Base-by-base conservation (phyloP, 768 basidiomycete species). In the Trametes elegans region DNA sequence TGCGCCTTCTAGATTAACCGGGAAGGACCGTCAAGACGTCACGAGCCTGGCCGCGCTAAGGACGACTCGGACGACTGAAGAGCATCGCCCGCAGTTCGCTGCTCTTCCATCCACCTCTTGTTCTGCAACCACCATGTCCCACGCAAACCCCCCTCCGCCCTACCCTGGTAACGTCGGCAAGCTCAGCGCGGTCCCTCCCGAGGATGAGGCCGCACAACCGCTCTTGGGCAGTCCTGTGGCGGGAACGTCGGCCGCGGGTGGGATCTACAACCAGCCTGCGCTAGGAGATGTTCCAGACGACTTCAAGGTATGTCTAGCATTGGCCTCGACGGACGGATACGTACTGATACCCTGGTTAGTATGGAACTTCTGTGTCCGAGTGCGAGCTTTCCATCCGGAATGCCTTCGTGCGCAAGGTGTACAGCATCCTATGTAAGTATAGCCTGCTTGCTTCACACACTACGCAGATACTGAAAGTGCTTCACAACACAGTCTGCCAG, bases 321-420 rank as follows among this genome's bases (percentile, higher is more conserved):
- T n/a, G n/a, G n/a, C n/a, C n/a, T n/a, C n/a, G n/a, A n/a, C n/a
- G n/a, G n/a, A n/a, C n/a, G n/a, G n/a, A n/a, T n/a, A n/a, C n/a
- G n/a, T n/a, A n/a, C n/a, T n/a, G n/a, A n/a, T 21, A 47, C 28
- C 43, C 18, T 18, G 16, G 21, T 27, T 34, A 91, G 90, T 93
- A 93, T 65, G 91, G 91, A 2, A 84, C 87, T 1, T 83, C 83
- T 1, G 91, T 93, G 13, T 80, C 83, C 1, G 90, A 92, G 56
- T 87, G 87, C 56, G 80, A 87, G 10, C 70, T 77, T 3, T 87
- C 92, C 64, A 88, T 98, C 65, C 78, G 92, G 48, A 80, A 83
- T 59, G 90, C 85, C 5, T 98, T 98, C 71, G 77, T 98, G 52
- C 81, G 92, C 68, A 97, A 97, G 76, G 89, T 93, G 31, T 96